Conservation (phyloP, 257 asterid genomes). For the Scutellaria galericulata region DNA sequence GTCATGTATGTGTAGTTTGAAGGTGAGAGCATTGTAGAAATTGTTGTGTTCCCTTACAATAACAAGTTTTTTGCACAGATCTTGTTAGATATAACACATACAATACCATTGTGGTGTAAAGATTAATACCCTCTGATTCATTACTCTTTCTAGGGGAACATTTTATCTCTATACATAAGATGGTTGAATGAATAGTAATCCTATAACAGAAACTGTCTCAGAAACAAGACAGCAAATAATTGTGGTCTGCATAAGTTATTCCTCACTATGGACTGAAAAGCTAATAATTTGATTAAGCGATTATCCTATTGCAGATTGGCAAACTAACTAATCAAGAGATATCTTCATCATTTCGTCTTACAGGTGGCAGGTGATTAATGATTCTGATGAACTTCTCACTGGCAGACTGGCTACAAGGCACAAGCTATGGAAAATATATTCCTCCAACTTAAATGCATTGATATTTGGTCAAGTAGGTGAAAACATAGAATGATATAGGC, state of each 20-base stretch:
- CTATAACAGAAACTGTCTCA: background rate
- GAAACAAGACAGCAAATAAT: constrained; percentile 18
- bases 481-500: constrained; percentile 11
- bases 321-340: background rate
- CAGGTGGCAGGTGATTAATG: constrained; percentile 6
- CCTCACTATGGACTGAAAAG: background rate
- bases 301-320: constrained; percentile 8
- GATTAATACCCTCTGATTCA: too few relatives aligned
- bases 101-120: background rate
- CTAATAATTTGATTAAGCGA: constrained; percentile 5
- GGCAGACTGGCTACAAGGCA: background rate
- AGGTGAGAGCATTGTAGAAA: constrained; percentile 19
- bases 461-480: constrained; percentile 18
- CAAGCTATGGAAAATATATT: constrained; percentile 11
- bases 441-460: constrained; percentile 17
- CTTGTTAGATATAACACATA: constrained; percentile 14
- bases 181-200: background rate
- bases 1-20: background rate
- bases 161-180: constrained; percentile 11
- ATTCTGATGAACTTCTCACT: constrained; percentile 22
- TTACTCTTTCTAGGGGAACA: background rate
- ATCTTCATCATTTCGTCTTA: constrained; percentile 16
- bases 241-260: constrained; percentile 7
- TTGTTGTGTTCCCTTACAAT: background rate
- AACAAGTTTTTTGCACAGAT: background rate